phyloP scores from a whole-genome alignment of 202 grass and related monocot genomes.

The Digitaria exilis region DNA sequence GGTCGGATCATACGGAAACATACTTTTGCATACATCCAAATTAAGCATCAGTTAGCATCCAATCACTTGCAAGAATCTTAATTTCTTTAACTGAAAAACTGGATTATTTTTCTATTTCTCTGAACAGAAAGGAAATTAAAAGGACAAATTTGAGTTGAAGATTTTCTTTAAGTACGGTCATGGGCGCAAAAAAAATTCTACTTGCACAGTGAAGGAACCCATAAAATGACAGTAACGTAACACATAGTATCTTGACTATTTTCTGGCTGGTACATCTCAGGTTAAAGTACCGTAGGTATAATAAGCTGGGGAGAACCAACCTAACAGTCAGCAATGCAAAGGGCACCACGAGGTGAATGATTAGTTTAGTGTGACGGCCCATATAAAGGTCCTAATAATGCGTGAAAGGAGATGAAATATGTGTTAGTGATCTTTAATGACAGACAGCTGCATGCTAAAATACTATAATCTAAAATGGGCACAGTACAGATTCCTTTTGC shows the following conservation, averaged over 20 bases:
- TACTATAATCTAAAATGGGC: conserved; percentile 30
- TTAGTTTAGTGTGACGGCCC: conserved; percentile 33
- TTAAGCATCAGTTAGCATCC: not conserved
- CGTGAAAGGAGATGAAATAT: conserved; percentile 54
- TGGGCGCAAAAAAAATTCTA: not conserved
- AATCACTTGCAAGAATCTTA: conserved; percentile 32
- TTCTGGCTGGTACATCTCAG: not conserved
- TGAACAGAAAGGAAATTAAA: not conserved
- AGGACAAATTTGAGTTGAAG: not conserved
- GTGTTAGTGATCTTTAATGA: conserved; percentile 60
- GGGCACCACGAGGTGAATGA: not conserved
- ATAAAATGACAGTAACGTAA: too few species aligned
- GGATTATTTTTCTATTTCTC: not conserved
- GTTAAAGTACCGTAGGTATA: not conserved
- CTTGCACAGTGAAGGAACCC: not conserved
- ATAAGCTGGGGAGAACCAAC: conserved; percentile 4
- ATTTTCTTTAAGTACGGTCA: not conserved
- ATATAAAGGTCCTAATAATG: conserved; percentile 57
- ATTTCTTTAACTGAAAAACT: not conserved
- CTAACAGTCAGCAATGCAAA: too few species aligned
- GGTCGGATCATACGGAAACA: conserved; percentile 1
- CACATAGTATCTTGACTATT: not conserved
- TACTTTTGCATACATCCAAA: not conserved
- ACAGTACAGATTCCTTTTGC: conserved; percentile 54
- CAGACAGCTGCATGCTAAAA: conserved; percentile 28